These are phyloP conservation scores for Trichoderma oligosporum DNA, from an alignment of 2,329 filamentous ascomycete species.

Conservation along the genomic window DNA sequence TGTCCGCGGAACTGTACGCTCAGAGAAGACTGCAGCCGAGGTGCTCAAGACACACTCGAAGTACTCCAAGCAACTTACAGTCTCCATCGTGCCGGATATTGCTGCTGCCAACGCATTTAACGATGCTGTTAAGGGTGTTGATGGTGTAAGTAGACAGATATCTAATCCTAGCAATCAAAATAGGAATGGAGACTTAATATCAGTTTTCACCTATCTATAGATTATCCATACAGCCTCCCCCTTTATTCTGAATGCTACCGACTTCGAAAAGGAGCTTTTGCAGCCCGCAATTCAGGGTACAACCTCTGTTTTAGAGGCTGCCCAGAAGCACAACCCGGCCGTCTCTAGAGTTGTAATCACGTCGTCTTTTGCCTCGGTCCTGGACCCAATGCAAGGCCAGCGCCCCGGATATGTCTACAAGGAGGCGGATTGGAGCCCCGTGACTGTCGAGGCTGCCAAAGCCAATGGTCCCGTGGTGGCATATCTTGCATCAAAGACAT, in stretches of 20 bases:
- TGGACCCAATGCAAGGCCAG: neutral
- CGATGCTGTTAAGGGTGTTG: neutral
- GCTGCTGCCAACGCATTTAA: neutral
- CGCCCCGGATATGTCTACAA: neutral
- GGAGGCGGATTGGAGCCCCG: neutral
- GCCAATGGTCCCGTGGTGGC: neutral
- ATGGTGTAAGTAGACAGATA: neutral
- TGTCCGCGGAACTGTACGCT: neutral
- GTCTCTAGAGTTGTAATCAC: neutral
- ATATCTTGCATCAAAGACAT: neutral
- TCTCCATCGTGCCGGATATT: slow-evolving; percentile 1
- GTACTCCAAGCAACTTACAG: neutral
- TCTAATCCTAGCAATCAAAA: no score
- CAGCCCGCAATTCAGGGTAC: neutral
- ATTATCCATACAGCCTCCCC: neutral
- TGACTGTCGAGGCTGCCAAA: neutral
- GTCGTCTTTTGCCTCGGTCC: neutral
- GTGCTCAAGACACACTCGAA: neutral
- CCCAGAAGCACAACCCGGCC: neutral
- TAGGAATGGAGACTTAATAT: no score
- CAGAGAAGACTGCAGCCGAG: neutral
- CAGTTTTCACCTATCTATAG: neutral
- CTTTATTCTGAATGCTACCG: neutral
- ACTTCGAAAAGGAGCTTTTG: neutral
- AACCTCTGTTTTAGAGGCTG: neutral